Base-by-base conservation (phyloP, 495 filamentous ascomycete species). In the Lasiosphaeria ovina region DNA sequence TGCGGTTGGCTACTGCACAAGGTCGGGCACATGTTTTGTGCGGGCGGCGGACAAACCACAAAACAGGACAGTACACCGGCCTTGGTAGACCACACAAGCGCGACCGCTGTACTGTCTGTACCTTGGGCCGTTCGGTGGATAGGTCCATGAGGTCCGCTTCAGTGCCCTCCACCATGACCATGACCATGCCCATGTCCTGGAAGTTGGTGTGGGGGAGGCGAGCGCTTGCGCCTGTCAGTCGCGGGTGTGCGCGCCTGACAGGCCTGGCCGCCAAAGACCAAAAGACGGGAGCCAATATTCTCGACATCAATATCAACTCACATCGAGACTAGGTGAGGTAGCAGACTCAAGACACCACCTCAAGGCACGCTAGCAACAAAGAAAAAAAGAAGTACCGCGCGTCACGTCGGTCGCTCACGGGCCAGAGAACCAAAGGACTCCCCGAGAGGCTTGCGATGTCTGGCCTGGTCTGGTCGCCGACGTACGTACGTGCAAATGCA, bases 211-310 rank as follows among this genome's bases (percentile, higher is more conserved):
- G 64, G 64, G 64, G 58, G 58, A 59, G 62, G 55, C 58, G 55
- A 67, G 64, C 58, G 64, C 64, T 67, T 64, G 64, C 64, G 64
- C 58, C 58, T 61, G 57, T 52, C 35, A 48, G 40, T 42, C 57
- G 50, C 47, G 24, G 45, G 53, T 17, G 56, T 16, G 51, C 40
- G 32, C 24, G 16, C 49, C 52, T 58, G 53, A 66, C 16, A 50
- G 57, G 57, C 54, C 14, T 24, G 58, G 12, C 17, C 17, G 56
- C 53, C 35, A 57, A 52, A 17, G 24, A 24, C 24, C 24, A 24
- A 24, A 24, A 24, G 24, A 24, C 24, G 24, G 24, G 24, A 24
- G 24, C 24, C 24, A 24, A 0, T 24, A 24, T 24, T 24, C 24
- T 24, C 24, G 24, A 2, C 24, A 24, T 24, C 24, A 24, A 24